phyloP scores from a whole-genome alignment of 2,329 filamentous ascomycete species.

The Sarocladium oryzae region DNA sequence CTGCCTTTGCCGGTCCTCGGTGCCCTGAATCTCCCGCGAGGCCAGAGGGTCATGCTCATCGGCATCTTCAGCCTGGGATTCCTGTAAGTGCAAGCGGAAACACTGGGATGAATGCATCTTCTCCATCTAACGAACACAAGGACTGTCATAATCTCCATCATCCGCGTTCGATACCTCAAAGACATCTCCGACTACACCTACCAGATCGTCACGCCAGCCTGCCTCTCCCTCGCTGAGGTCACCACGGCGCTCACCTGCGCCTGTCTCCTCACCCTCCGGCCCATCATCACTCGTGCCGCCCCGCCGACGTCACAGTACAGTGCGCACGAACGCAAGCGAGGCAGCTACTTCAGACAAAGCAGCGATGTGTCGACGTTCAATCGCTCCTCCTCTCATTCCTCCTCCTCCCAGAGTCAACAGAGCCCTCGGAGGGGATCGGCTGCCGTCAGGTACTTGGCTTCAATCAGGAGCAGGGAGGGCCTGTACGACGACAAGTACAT shows the following conservation, averaged over 20 bases:
- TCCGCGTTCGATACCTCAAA: conserved; percentile 17
- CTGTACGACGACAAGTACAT: conserved; percentile 10
- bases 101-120: no score
- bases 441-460: background rate
- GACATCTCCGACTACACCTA: conserved; percentile 16
- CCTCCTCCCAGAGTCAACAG: background rate
- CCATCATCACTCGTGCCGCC: conserved; percentile 12
- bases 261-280: conserved; percentile 19
- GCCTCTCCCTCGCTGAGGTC: conserved; percentile 19
- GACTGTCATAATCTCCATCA: conserved; percentile 18
- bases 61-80: conserved; percentile 22
- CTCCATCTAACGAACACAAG: conserved; percentile 8
- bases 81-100: conserved; percentile 16
- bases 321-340: background rate
- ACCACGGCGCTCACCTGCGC: conserved; percentile 17
- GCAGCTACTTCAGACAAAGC: conserved; percentile 1
- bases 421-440: background rate
- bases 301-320: background rate
- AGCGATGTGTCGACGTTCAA: background rate
- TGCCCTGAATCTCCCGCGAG: conserved; percentile 16
- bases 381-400: background rate
- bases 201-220: conserved; percentile 14
- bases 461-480: conserved; percentile 2
- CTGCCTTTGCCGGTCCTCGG: conserved; percentile 21
- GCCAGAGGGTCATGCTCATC: conserved; percentile 19